Base-by-base conservation (phyloP, 2,329 filamentous ascomycete species). In the Cryoendolithus antarcticus region DNA sequence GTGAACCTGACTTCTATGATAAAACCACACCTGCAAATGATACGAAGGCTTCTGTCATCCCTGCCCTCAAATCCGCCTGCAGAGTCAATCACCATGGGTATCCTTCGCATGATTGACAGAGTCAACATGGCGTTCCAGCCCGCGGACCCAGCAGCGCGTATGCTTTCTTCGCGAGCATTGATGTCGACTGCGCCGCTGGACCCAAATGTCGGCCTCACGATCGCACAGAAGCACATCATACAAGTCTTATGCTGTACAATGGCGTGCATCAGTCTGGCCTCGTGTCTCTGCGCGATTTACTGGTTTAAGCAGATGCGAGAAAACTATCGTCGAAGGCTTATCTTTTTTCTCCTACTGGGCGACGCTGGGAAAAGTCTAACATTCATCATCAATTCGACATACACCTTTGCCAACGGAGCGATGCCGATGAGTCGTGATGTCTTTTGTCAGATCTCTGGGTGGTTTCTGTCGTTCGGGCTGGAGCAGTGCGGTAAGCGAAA, bases 221-320 rank as follows among this genome's bases (percentile, higher is more conserved):
- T 45, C 6, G 35, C 45, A 6, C 47, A 45, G 36, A 58, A 44
- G 11, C 49, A 53, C 12, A 45, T 47, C 13, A 47, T 66, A n/a
- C 59, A 59, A 36, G 43, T 60, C 19, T 45, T 58, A 10, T 58
- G 58, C 6, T 47, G 56, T 2, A 49, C 51, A 6, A 60, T 55
- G 34, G 59, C 64, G 1, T 48, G 64, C 1, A 43, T 76, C 46
- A 83, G 79, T 49, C 62, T 83, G 27, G 38, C 69, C 3, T 66
- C 73, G 8, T 71, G 71, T 0, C 49, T 75, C 5, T 53, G 73
- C 24, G 69, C 76, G 2, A 70, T 80, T 31, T 82, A 80, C 60
- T 86, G 79, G 77, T 86, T 88, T 53, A 64, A 74, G 41, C 70
- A 75, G 45, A 86, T 86, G 79, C 71, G 75, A 48, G 72, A 80